Conservation (phyloP, 2,329 filamentous ascomycete species). For the Monilinia fructigena region DNA sequence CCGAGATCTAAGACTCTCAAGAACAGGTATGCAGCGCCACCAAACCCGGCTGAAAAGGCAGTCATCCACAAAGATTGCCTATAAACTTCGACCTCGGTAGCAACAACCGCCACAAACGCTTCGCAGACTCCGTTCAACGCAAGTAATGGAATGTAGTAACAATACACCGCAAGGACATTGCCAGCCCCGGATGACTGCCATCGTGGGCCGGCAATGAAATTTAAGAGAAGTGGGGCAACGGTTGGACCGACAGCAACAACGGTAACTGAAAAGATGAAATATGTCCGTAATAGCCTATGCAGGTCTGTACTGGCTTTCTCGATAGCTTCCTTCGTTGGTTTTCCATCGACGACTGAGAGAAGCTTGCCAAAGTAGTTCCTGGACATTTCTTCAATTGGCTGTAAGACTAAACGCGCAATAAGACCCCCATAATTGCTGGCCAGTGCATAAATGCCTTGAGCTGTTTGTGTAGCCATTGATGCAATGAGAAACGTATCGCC, state of each 20-base stretch:
- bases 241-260: conserved; percentile 71
- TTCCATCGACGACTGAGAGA: conserved; percentile 48
- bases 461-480: conserved; percentile 69
- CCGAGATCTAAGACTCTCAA: conserved; percentile 68
- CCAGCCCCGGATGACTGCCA: conserved; percentile 77
- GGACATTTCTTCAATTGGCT: conserved; percentile 91
- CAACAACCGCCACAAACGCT: conserved; percentile 87
- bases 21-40: conserved; percentile 69
- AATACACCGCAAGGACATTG: conserved; percentile 73
- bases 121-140: conserved; percentile 90
- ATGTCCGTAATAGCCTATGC: conserved; percentile 65
- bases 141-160: conserved; percentile 89
- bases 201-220: conserved; percentile 69
- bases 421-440: conserved; percentile 94
- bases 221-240: conserved; percentile 70
- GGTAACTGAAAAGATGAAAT: conserved; percentile 69
- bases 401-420: conserved; percentile 83
- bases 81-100: conserved; percentile 71
- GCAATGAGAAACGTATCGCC: conserved; percentile 89
- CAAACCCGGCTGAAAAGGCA: conserved; percentile 75
- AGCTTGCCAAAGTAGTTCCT: conserved; percentile 86
- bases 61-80: conserved; percentile 82
- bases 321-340: conserved; percentile 38
- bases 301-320: conserved; percentile 54
- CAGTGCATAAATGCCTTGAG: conserved; percentile 88